Base-by-base conservation (phyloP, 2,329 filamentous ascomycete genomes). In the Xylaria sp. region DNA sequence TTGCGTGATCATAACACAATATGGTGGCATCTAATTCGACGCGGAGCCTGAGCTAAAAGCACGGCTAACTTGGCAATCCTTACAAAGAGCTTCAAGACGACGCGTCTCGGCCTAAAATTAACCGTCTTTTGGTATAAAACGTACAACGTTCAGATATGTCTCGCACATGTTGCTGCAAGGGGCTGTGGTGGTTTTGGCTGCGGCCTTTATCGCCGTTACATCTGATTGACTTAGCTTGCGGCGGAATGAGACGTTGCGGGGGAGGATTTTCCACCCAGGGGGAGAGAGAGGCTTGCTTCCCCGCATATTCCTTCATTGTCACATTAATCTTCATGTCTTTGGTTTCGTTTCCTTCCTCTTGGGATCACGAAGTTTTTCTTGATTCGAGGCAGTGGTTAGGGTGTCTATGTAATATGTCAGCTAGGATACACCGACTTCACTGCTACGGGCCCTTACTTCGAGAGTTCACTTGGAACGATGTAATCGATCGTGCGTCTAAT, bases 1-100 rank as follows among this genome's bases (percentile, higher is more conserved):
- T 70, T 70, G 68, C 68, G 68, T 70, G 68, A 69, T 69, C 61
- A 67, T 66, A 60, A 31, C 68, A 68, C 45, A 66, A 70, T 69
- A 65, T 59, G 68, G 51, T 50, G 68, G 58, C 13, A 63, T 39
- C 55, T 31, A 58, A 61, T 47, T 65, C 51, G 51, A 38, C 17
- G 13, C 39, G 25, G 39, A 44, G 33, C 49, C 63, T 22, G 44
- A 38, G 36, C 44, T 39, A 55, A 53, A 42, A 36, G 45, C 42
- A 27, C 53, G n/a, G 22, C 53, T 39, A 54, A 50, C 42, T 45
- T 50, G 51, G 45, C 25, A 17, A 50, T 49, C 50, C 31, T 29
- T 38, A 39, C 39, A 50, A 25, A 56, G 59, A 45, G n/a, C 31
- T n/a, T 5, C 20, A 44, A 17, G 22, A 51, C 22, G 22, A 42